Evolutionary conservation across 1,139 yeast species (phyloP).

Genomic region (Yamadazyma sp.): DNA sequence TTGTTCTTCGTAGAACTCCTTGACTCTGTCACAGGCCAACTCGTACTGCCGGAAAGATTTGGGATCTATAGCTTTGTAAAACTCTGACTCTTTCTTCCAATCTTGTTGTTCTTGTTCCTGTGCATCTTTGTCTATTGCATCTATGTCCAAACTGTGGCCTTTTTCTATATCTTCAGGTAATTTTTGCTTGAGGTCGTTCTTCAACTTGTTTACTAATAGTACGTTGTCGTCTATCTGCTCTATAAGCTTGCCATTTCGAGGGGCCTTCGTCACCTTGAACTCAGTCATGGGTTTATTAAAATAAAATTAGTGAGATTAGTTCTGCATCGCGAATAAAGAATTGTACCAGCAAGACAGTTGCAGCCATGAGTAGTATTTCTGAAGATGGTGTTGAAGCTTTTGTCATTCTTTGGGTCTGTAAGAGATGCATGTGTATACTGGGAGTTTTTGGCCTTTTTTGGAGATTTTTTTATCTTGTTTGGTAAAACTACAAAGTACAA

Average conservation of each 20-base stretch:
- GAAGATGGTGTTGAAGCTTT: too few relatives aligned
- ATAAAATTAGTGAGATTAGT: background rate
- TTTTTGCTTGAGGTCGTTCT: slow-evolving; percentile 17
- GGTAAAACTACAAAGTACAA: too few relatives aligned
- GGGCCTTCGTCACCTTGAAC: background rate
- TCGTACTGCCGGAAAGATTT: slow-evolving; percentile 64
- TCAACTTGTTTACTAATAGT: slow-evolving; percentile 29
- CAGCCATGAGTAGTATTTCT: background rate
- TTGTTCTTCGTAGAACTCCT: slow-evolving; percentile 65
- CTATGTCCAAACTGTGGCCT: background rate
- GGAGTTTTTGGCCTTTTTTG: too few relatives aligned
- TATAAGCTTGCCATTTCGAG: slow-evolving; percentile 21
- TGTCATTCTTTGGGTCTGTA: too few relatives aligned
- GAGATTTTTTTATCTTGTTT: too few relatives aligned
- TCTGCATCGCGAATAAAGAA: background rate
- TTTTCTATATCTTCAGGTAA: background rate
- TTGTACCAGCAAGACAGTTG: too few relatives aligned
- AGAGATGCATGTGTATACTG: too few relatives aligned
- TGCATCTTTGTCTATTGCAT: slow-evolving; percentile 1
- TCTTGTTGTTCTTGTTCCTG: slow-evolving; percentile 6
- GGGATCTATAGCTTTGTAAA: slow-evolving; percentile 36
- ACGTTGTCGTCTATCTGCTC: slow-evolving; percentile 42
- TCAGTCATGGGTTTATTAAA: background rate
- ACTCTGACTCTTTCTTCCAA: slow-evolving; percentile 31
- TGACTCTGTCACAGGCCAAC: slow-evolving; percentile 67